Percentiles rank a stretch among this genome's conserved stretches.
These are phyloP conservation scores for Stagonosporopsis cucurbitacearum DNA, from an alignment of 2,329 filamentous ascomycete species.

Conservation along the genomic window DNA sequence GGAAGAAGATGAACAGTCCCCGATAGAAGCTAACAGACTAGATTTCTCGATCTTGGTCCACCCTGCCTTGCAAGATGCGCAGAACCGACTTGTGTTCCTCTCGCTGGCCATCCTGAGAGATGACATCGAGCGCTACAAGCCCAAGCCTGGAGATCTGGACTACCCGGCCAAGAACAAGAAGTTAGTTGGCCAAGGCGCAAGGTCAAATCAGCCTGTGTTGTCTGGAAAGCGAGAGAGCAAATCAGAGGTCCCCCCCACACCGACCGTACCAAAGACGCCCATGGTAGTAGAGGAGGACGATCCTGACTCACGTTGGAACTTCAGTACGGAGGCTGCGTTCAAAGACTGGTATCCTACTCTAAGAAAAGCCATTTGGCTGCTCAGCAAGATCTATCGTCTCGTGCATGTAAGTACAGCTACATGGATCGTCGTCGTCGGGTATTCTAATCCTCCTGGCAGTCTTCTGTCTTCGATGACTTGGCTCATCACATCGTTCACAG, in stretches of 20 bases:
- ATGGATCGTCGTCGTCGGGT: not conserved
- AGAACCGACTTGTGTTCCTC: conserved; percentile 70
- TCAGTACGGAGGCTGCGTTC: conserved; percentile 63
- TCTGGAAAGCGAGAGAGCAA: conserved; percentile 61
- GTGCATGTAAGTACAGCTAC: conserved; percentile 61
- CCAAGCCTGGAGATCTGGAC: conserved; percentile 69
- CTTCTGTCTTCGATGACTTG: conserved; percentile 73
- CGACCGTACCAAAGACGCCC: conserved; percentile 56
- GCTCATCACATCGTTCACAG: conserved; percentile 87
- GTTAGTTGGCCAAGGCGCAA: conserved; percentile 49
- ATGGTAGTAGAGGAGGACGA: conserved; percentile 60
- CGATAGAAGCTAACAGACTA: conserved; percentile 60
- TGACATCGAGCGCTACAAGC: conserved; percentile 70
- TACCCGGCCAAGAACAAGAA: conserved; percentile 63
- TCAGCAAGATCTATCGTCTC: conserved; percentile 72
- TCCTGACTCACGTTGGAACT: conserved; percentile 58
- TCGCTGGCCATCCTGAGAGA: conserved; percentile 68
- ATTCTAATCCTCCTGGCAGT: conserved; percentile 48
- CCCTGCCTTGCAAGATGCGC: conserved; percentile 70
- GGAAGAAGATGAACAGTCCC: conserved; percentile 56
- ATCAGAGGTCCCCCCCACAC: conserved; percentile 40
- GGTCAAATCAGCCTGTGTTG: conserved; percentile 54
- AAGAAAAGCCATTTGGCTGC: conserved; percentile 70
- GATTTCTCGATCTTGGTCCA: conserved; percentile 69
- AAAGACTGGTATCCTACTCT: conserved; percentile 71